Evolutionary conservation across 116 monocot species (phyloP).

Genomic region (Cymodocea nodosa): DNA sequence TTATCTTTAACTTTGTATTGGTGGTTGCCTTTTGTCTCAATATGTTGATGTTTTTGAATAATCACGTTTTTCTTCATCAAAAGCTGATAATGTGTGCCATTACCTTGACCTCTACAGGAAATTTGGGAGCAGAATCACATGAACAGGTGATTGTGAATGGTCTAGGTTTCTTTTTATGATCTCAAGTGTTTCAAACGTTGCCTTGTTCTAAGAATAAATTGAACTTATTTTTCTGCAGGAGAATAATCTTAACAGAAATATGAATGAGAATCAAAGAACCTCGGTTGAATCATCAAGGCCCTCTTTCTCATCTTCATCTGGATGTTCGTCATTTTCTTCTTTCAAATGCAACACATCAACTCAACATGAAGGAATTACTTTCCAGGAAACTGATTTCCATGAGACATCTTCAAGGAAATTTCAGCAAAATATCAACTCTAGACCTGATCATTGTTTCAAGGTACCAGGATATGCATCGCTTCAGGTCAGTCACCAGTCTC

Average conservation of each 20-base stretch:
- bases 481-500: conserved; percentile 18
- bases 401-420: conserved; percentile 30
- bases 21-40: too few species aligned
- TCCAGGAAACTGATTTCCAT: conserved; percentile 16
- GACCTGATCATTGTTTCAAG: neutral
- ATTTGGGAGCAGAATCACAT: neutral
- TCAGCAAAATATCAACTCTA: conserved; percentile 7
- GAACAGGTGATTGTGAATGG: neutral
- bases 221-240: conserved; percentile 25
- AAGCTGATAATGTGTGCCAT: neutral
- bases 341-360: conserved; percentile 44
- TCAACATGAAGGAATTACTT: conserved; percentile 29
- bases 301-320: conserved; percentile 64
- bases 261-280: conserved; percentile 38
- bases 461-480: conserved; percentile 6
- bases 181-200: neutral
- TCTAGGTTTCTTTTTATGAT: neutral
- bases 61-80: too few species aligned
- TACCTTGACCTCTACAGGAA: neutral
- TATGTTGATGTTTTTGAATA: too few species aligned
- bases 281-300: conserved; percentile 59
- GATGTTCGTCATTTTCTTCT: conserved; percentile 76
- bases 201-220: neutral
- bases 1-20: too few species aligned
- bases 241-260: conserved; percentile 28